Evolutionary conservation across 2,329 filamentous ascomycete genomes (phyloP), one percentile per base, ranked within the genome.

Genomic region (Fusarium pilosicola): DNA sequence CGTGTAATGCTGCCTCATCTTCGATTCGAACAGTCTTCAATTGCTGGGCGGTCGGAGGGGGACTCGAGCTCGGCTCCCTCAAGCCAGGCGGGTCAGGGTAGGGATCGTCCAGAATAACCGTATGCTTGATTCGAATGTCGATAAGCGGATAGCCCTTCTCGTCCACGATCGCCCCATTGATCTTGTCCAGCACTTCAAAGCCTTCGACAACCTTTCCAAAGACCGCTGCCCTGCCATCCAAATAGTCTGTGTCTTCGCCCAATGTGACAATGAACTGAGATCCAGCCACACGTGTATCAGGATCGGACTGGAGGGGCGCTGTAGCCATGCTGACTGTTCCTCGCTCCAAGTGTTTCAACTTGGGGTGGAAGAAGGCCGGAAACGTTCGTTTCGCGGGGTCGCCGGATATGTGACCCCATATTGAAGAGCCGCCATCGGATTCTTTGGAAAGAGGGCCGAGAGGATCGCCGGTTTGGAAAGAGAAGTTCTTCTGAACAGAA

Each of bases 321-420:
- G 96, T 98, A n/a, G 96, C 96, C 94, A 98, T 97, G 85, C 95
- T 98, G 70, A 99, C 95, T 20, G 94, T 98, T 62, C 96, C 96
- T 75, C 93, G 91, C 81, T 97, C 94, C 45, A 89, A 85, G 82
- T 99, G 96, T 82, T 96, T 97, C 76, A 97, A 85, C 80, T 96
- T 97, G 11, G 92, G 92, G 76, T 95, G 91, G 77, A 98, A 92
- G 73, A 95, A 90, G n/a, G 95, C 93, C 15, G 90, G 87, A 80
- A 98, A 98, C 6, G 92, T 93, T 78, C 92, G 92, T 78, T 92
- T 91, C 24, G 91, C 86, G 20, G 92, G 86, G 48, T 87, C 81
- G 74, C 88, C 91, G 30, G 93, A 90, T 32, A 97, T 81, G 61
- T 94, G 82, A 46, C 95, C 95, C 96, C 96, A 98, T 85, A 98